phyloP scores from a whole-genome alignment of 345 rosid genomes.

The Ailanthus altissimus region DNA sequence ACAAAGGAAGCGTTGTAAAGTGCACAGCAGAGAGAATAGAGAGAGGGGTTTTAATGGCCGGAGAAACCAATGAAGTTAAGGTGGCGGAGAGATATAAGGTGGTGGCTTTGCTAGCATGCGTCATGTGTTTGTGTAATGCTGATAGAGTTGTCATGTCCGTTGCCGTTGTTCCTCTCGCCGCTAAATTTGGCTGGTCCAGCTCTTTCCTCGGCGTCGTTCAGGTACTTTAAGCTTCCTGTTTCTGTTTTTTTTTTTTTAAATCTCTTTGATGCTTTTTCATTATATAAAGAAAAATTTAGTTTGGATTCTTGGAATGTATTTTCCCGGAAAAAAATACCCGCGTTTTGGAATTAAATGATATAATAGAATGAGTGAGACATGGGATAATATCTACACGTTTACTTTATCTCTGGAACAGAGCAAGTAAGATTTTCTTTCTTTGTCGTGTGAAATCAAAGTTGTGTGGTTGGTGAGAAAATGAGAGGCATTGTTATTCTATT shows the following conservation, averaged over 20 bases:
- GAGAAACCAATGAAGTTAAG: constrained; percentile 8
- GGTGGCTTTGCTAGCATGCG: constrained; percentile 71
- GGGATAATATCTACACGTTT: neutral
- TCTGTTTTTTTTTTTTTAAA: neutral
- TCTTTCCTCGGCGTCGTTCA: constrained; percentile 89
- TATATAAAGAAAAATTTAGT: neutral
- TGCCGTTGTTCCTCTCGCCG: constrained; percentile 88
- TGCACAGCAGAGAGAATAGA: constrained; percentile 81
- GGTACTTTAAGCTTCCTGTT: constrained; percentile 38
- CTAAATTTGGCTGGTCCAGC: constrained; percentile 83
- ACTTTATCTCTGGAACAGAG: neutral
- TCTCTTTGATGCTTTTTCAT: neutral
- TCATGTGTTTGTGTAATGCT: constrained; percentile 92
- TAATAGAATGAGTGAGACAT: neutral
- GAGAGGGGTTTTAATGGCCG: constrained; percentile 46
- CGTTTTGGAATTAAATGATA: neutral
- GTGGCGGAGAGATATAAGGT: constrained; percentile 86
- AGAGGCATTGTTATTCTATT: neutral
- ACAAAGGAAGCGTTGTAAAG: constrained; percentile 21
- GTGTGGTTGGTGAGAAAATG: neutral
- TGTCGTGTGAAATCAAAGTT: neutral
- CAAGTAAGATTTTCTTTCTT: neutral
- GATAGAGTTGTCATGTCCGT: constrained; percentile 94
- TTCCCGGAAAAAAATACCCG: neutral
- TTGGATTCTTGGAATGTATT: neutral